Evolutionary conservation across 371 early-diverging fungal genomes (phyloP), one percentile per base, ranked within the genome.

Genomic region (Rhizopus stolonifer): DNA sequence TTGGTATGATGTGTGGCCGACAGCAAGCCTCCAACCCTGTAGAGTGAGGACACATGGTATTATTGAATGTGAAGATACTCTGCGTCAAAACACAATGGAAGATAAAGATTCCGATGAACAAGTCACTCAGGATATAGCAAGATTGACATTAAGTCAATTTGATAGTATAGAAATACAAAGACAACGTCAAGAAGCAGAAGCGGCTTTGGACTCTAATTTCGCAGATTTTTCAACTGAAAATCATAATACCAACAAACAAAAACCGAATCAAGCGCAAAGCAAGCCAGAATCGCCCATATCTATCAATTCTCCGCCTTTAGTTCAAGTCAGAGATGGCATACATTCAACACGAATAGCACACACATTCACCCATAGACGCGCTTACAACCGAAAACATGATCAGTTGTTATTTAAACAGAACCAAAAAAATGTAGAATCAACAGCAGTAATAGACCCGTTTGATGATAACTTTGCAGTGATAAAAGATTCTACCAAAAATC

Each of bases 1-100:
- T 8, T 74, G 79, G 79, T 78, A 74, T 49, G 73, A 78, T 46
- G 60, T 69, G 6, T 72, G 73, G 75, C 67, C 69, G 4, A 69
- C 62, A 0, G 29, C 53, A 15, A 48, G 52, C 0, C 10, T 21
- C 8, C 42, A 8, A 8, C 21, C 21, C 9, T 32, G 44, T 1
- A 32, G 59, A 10, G 56, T 58, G 2, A 71, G 72, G 2, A 32
- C 58, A 2, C 78, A 77, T 38, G 78, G 78, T 4, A 56, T 69
- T 19, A 56, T 75, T 10, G 72, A 75, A 31, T 23, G 21, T 18
- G 24, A 40, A 10, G 33, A 40, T 25, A 17, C 13, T 33, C 23
- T 36, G 1, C 25, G 14, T 40, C 10, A 29, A 18, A 19, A 13
- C 1, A 47, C 5, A 4, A 10, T 17, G 0, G 32, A 39, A 15